A percentile compares a stretch with the other conserved stretches of the same genome.
Evolutionary conservation across 2,329 filamentous ascomycete species (phyloP).

Genomic region (Dactylonectria macrodidyma): DNA sequence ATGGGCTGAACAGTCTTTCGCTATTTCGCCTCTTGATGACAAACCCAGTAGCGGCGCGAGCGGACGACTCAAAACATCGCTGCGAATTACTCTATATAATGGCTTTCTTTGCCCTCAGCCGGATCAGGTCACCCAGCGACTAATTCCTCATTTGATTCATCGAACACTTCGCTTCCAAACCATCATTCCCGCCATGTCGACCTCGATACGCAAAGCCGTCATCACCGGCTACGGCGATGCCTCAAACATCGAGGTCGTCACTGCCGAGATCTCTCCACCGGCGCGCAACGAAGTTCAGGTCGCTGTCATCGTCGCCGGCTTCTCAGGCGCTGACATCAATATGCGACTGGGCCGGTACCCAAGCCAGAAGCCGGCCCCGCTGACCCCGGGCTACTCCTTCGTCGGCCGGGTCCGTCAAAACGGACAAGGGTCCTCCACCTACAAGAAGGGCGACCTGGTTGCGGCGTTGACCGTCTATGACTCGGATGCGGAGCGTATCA

Average conservation of each 20-base stretch:
- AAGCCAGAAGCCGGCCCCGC: conserved; percentile 59
- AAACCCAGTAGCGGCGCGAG: not conserved
- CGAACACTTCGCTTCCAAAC: conserved; percentile 9
- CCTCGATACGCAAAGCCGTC: conserved; percentile 59
- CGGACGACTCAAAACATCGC: not conserved
- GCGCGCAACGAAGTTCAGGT: conserved; percentile 61
- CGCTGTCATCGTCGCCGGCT: conserved; percentile 62
- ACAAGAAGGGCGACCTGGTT: conserved; percentile 53
- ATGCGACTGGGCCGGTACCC: conserved; percentile 65
- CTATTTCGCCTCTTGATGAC: not conserved
- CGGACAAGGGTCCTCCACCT: conserved; percentile 50
- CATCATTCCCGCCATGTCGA: conserved; percentile 41
- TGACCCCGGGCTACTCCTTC: conserved; percentile 65
- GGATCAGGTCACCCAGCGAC: not conserved
- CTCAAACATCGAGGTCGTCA: conserved; percentile 53
- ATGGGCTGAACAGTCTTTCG: not conserved
- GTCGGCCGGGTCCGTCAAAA: conserved; percentile 59
- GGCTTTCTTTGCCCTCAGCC: not conserved
- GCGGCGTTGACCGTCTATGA: conserved; percentile 57
- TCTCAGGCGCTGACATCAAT: conserved; percentile 63
- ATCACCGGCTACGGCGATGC: conserved; percentile 60
- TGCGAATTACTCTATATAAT: not conserved
- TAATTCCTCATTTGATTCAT: not conserved
- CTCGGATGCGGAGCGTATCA: conserved; percentile 61
- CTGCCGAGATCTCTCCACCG: conserved; percentile 55